Evolutionary conservation across 2,329 filamentous ascomycete genomes (phyloP).

Genomic region (Chaetothyriales sp.): DNA sequence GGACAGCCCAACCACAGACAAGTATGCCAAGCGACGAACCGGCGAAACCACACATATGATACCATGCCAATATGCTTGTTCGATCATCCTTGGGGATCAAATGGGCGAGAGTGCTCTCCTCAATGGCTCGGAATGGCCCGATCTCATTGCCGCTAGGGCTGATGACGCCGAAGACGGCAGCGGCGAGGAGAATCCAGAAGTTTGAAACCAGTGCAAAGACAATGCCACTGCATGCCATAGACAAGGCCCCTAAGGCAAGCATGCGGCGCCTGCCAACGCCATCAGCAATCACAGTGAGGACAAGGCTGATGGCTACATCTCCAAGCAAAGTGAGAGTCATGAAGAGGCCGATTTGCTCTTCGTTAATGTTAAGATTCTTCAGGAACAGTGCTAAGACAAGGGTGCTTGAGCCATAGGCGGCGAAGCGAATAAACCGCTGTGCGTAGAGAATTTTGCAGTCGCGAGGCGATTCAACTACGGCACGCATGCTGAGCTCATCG

Average conservation of each 20-base stretch:
- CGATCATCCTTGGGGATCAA: slow-evolving; percentile 42
- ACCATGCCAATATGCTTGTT: slow-evolving; percentile 54
- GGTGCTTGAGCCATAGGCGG: slow-evolving; percentile 48
- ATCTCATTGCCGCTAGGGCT: slow-evolving; percentile 50
- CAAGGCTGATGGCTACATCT: slow-evolving; percentile 45
- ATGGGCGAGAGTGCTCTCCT: slow-evolving; percentile 51
- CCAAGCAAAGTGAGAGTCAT: slow-evolving; percentile 51
- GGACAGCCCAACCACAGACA: slow-evolving; percentile 46
- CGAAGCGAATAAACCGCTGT: slow-evolving; percentile 39
- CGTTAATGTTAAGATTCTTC: slow-evolving; percentile 40
- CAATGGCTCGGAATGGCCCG: slow-evolving; percentile 53
- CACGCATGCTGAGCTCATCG: slow-evolving; percentile 6
- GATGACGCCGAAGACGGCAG: slow-evolving; percentile 48
- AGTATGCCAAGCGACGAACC: slow-evolving; percentile 50
- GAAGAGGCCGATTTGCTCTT: slow-evolving; percentile 48
- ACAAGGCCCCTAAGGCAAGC: slow-evolving; percentile 37
- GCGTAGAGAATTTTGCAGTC: slow-evolving; percentile 29
- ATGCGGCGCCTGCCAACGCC: slow-evolving; percentile 43
- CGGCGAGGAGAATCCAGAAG: slow-evolving; percentile 46
- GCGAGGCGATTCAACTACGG: slow-evolving; percentile 5
- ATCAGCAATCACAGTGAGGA: slow-evolving; percentile 48
- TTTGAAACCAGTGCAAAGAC: slow-evolving; percentile 42
- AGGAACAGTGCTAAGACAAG: slow-evolving; percentile 51
- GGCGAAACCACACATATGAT: slow-evolving; percentile 40
- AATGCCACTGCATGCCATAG: slow-evolving; percentile 46